Evolutionary conservation across 495 filamentous ascomycete species (phyloP).

Genomic region (Aspergillus bridgeri): DNA sequence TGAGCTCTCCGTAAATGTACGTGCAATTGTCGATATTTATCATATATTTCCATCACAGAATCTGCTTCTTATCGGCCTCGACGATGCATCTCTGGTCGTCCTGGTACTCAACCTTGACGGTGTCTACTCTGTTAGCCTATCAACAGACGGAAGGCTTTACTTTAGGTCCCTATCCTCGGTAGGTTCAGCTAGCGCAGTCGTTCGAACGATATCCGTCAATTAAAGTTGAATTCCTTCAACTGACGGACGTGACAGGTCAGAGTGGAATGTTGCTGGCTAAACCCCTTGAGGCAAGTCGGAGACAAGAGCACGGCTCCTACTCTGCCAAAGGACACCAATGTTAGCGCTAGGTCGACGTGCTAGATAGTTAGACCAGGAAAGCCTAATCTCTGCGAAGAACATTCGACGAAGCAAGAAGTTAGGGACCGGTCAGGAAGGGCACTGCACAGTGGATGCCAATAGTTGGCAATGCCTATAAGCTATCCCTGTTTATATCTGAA

Average conservation of each 20-base stretch:
- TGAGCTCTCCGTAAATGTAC: background rate
- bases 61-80: background rate
- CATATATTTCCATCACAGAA: too few species aligned
- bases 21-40: too few species aligned
- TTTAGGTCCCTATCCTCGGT: background rate
- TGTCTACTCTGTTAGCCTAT: too few species aligned
- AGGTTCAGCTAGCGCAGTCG: background rate
- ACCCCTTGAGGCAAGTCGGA: background rate
- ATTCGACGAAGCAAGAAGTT: background rate
- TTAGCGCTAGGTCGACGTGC: background rate
- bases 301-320: background rate
- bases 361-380: background rate
- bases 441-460: background rate
- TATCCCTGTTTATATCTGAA: background rate
- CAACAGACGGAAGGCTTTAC: background rate
- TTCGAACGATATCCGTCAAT: constrained; percentile 11
- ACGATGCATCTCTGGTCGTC: constrained; percentile 2
- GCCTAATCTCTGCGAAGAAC: background rate
- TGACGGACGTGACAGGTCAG: background rate
- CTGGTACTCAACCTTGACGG: constrained; percentile 1
- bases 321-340: background rate
- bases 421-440: background rate
- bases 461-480: too few species aligned
- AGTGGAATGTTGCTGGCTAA: background rate
- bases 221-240: background rate